Conservation (phyloP, 768 basidiomycete species). For the Leucocoprinus leucothites region DNA sequence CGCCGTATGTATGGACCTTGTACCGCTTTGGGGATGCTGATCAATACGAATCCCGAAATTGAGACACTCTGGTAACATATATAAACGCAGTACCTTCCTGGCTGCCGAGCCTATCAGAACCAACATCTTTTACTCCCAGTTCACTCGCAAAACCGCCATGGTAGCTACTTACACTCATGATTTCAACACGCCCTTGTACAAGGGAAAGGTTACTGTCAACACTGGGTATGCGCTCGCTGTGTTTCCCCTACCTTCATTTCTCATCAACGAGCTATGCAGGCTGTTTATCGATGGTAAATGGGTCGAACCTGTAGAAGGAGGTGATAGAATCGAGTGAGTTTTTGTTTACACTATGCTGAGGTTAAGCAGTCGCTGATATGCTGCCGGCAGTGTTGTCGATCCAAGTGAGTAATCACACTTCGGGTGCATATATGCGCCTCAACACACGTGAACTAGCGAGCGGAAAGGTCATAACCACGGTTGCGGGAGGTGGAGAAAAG, state of each 20-base stretch:
- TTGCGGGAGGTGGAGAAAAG: slow-evolving; percentile 46
- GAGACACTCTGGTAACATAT: too few species aligned
- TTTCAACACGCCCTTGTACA: slow-evolving; percentile 54
- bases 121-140: too few species aligned
- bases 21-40: too few species aligned
- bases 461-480: slow-evolving; percentile 49
- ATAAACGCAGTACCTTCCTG: too few species aligned
- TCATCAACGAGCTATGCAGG: neutral
- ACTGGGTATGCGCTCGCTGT: slow-evolving; percentile 45
- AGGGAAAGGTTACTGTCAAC: slow-evolving; percentile 51
- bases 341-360: neutral
- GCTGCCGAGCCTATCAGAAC: too few species aligned
- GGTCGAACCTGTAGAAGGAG: slow-evolving; percentile 20
- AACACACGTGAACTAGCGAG: slow-evolving; percentile 34
- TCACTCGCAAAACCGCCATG: too few species aligned
- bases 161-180: slow-evolving; percentile 34
- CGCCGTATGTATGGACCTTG: too few species aligned
- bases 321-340: slow-evolving; percentile 20
- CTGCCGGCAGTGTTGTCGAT: slow-evolving; percentile 46
- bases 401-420: slow-evolving; percentile 28
- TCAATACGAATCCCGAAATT: too few species aligned
- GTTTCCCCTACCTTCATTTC: neutral
- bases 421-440: too few species aligned
- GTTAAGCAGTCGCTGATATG: neutral
- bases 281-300: slow-evolving; percentile 23